Evolutionary conservation across 176 grass and related monocot genomes (phyloP), one percentile per base, ranked within the genome.

Genomic region (Oryza coarctata): DNA sequence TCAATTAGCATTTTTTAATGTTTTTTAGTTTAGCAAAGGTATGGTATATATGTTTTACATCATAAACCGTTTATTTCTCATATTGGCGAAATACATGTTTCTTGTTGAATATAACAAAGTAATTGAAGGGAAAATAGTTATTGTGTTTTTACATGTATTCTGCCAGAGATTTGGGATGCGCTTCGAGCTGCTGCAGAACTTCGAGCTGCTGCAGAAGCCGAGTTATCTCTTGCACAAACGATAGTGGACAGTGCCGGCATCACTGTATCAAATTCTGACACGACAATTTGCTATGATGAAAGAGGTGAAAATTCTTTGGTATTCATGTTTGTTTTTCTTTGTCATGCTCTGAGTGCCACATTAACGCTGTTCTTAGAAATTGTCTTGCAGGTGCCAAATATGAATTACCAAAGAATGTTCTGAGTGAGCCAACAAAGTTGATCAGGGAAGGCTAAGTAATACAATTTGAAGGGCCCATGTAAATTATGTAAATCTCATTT

Each of bases 161-260:
- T 33, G 47, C 35, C 85, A 98, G 92, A 98, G 68, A 98, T 98
- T 89, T 98, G 95, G 95, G 92, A 98, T 60, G 92, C 95, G 25
- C 92, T 98, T 80, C 79, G 80, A 88, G 95, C 88, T 65, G 92
- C 92, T 74, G 89, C 90, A 79, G 95, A 95, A 71, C 92, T 98
- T 80, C 79, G 80, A 88, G 95, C 88, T 65, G 92, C 92, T 74
- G 89, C 90, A 79, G 95, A 95, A 71, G 85, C 90, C 84, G 95
- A 95, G 58, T 63, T 91, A 81, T 77, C 71, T 32, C 92, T 98
- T 75, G 90, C 90, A 43, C 90, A 98, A 84, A 82, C 82, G 71
- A 94, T 98, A 94, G 87, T 98, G 75, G 92, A 94, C 66, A 95
- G 92, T 71, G 95, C 95, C 64, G 92, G 86, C 62, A 98, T 98